These are phyloP conservation scores for Aspergillus intermedius DNA, from an alignment of 2,329 filamentous ascomycete species.

Conservation along the genomic window DNA sequence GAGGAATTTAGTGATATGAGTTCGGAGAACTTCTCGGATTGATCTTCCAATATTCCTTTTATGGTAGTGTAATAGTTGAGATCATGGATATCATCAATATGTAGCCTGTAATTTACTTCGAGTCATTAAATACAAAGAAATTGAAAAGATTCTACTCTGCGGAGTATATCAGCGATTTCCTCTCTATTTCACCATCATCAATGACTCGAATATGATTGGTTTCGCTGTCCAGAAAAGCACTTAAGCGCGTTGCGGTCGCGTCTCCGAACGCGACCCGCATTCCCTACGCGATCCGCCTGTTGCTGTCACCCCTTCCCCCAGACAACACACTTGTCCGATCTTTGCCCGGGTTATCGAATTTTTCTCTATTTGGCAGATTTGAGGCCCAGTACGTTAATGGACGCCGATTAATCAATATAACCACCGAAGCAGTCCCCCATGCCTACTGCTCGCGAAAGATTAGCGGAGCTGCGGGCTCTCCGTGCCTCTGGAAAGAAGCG, in stretches of 20 bases:
- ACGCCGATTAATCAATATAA: slow-evolving; percentile 2
- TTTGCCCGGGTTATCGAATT: neutral
- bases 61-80: neutral
- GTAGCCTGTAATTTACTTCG: neutral
- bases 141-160: neutral
- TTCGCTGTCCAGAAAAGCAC: slow-evolving; percentile 12
- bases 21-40: slow-evolving; percentile 14
- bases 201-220: neutral
- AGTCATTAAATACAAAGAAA: neutral
- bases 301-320: slow-evolving; percentile 9
- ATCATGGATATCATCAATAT: too few relatives aligned
- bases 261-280: slow-evolving; percentile 13
- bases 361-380: neutral
- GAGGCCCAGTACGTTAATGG: neutral
- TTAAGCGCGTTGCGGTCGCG: slow-evolving; percentile 20
- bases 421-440: slow-evolving; percentile 14
- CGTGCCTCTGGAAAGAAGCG: slow-evolving; percentile 86
- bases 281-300: slow-evolving; percentile 10
- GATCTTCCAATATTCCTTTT: neutral
- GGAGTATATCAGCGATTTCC: neutral
- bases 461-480: slow-evolving; percentile 74
- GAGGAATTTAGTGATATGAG: slow-evolving; percentile 18
- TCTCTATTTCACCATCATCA: neutral
- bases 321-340: slow-evolving; percentile 1
- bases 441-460: slow-evolving; percentile 28